Evolutionary conservation across 2,329 filamentous ascomycete species (phyloP), one percentile per base, ranked within the genome.

Genomic region (Cladosporium oxysporum): DNA sequence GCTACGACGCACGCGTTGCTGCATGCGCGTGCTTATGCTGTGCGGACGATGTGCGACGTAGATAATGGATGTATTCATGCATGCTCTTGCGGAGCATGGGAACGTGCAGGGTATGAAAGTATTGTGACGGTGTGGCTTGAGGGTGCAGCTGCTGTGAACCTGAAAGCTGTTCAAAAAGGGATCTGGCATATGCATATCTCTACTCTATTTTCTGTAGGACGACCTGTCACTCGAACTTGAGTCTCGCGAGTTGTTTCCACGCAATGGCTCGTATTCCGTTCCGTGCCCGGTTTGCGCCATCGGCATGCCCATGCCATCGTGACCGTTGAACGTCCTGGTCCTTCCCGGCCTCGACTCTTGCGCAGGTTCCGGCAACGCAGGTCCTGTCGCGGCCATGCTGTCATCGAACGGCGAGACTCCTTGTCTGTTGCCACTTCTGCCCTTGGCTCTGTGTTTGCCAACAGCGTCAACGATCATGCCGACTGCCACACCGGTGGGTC

Each of bases 361-460:
- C 16, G 69, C 67, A 10, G 66, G 29, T 29, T 60, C 29, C 33
- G 69, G 67, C 49, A 64, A 28, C n/a, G 67, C 29, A 10, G 69
- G 69, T 26, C 35, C 50, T 8, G 18, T 3, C 2, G 35, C 44
- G 23, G 50, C 49, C 55, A 65, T 63, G 18, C 44, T 64, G n/a
- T 59, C 66, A 49, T 64, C 66, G 29, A 66, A 60, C 14, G 67
- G 63, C 6, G 66, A 69, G 14, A 50, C 53, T 6, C 49, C 31
- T 53, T 58, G 29, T 49, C 44, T 57, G 49, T 28, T 64, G 7
- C 7, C 58, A 62, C 31, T 23, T 18, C 12, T 31, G 5, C 18
- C 14, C n/a, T 35, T 18, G 16, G 10, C 16, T 21, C 35, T 55
- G 31, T 37, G 31, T 28, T 63, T 57, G 2, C 41, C 50, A 3